Evolutionary conservation across 2,329 filamentous ascomycete species (phyloP), one percentile per base, ranked within the genome.

Genomic region (Paracoccidioides brasiliensis): DNA sequence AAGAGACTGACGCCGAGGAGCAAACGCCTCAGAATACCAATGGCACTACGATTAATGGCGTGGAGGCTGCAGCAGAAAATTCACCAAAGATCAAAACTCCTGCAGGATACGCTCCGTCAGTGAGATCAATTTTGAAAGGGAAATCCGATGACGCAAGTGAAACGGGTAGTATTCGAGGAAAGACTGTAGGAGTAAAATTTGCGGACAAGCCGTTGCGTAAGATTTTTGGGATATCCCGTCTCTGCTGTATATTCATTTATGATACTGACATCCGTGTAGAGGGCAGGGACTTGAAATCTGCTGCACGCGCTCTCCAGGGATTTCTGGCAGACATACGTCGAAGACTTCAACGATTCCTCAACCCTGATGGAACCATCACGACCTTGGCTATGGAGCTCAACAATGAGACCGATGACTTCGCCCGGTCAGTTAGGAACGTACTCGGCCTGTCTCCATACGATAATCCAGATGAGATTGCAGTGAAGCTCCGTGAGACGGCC

Each of bases 251-350:
- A 8, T 33, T 56, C 3, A 41, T n/a, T n/a, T 46, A 14, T 46
- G 28, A 32, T 55, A 46, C 56, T 63, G 48, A 62, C 50, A 46
- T 43, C 10, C 15, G n/a, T 10, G 72, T 86, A 40, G 83, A 90
- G 66, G 90, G 89, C 12, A 91, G 91, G 64, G 89, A 96, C 62
- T 78, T 98, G 40, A 86, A 82, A 62, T 79, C 82, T 51, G 90
- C 93, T 0, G 87, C 93, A 14, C 80, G 85, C 45, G 90, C 91
- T 59, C 77, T 98, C 1, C 88, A 88, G 64, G 85, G 85, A 30
- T 98, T 95, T 66, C 79, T 98, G 6, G 91, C 90, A 0, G 88
- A 94, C 60, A 89, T 90, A 15, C 83, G 93, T 57, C 75, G 79
- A 30, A 76, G 80, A 52, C 76, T 85, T 38, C 80, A 84, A 63